A percentile compares a stretch with the other conserved stretches of the same genome.
phyloP scores from a whole-genome alignment of 495 filamentous ascomycete genomes.

The Aspergillus affinis region DNA sequence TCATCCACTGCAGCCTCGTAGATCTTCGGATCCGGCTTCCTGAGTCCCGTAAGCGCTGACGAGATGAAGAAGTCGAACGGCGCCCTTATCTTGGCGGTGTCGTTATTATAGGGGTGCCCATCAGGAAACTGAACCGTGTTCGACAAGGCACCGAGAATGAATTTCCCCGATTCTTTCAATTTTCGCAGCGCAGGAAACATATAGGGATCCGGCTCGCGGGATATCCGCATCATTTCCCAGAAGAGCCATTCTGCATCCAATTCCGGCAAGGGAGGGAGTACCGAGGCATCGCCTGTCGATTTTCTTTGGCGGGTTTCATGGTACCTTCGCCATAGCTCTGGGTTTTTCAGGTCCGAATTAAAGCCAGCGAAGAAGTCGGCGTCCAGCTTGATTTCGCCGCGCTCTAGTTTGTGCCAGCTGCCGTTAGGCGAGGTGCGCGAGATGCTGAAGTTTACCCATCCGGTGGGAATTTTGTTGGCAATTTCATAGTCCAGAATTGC shows the following conservation, averaged over 20 bases:
- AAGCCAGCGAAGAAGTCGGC: conserved; percentile 74
- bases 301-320: conserved; percentile 41
- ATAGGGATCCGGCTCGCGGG: conserved; percentile 71
- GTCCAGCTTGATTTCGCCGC: conserved; percentile 70
- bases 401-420: conserved; percentile 82
- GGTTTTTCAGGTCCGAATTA: conserved; percentile 66
- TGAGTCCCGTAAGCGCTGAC: conserved; percentile 78
- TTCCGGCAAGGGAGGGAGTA: conserved; percentile 62
- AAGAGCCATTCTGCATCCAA: conserved; percentile 83
- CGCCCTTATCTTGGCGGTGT: conserved; percentile 49
- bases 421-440: conserved; percentile 74
- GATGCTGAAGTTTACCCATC: conserved; percentile 91
- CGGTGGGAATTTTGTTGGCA: conserved; percentile 68
- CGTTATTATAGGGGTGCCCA: conserved; percentile 55
- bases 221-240: conserved; percentile 85
- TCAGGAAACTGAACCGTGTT: conserved; percentile 85
- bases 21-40: conserved; percentile 83
- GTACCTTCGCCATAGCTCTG: conserved; percentile 64
- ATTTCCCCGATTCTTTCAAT: conserved; percentile 60
- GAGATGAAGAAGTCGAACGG: conserved; percentile 83
- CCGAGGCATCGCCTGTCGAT: conserved; percentile 21
- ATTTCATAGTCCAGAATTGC: conserved; percentile 88
- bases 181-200: conserved; percentile 83
- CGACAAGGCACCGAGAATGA: conserved; percentile 76
- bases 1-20: conserved; percentile 70